A percentile compares a stretch with the other conserved stretches of the same genome.
phyloP scores from a whole-genome alignment of 2,329 filamentous ascomycete genomes.

The Cladosporium sp. region DNA sequence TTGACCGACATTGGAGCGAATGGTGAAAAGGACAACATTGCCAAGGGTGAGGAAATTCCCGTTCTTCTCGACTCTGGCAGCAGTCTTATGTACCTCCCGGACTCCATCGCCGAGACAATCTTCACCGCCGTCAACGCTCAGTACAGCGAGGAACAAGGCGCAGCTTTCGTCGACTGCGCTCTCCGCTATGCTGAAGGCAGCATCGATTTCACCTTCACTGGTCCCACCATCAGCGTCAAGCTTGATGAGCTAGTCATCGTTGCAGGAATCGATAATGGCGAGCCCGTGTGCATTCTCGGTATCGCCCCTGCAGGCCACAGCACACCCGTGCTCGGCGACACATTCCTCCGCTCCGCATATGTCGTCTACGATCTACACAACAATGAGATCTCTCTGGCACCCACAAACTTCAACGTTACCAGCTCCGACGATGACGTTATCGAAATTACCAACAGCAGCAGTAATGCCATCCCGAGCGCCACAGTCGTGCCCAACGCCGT shows the following conservation, averaged over 20 bases:
- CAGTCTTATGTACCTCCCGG: constrained; percentile 69
- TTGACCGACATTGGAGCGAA: constrained; percentile 50
- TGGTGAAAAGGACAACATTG: constrained; percentile 45
- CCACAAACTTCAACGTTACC: constrained; percentile 61
- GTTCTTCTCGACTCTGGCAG: constrained; percentile 74
- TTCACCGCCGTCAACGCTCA: constrained; percentile 44
- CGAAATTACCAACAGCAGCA: constrained; percentile 54
- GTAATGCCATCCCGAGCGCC: constrained; percentile 53
- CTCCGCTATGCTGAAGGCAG: constrained; percentile 50
- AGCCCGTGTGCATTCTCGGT: constrained; percentile 50
- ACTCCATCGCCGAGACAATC: constrained; percentile 53
- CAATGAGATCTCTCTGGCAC: constrained; percentile 62
- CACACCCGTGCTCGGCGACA: constrained; percentile 58
- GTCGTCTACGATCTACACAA: constrained; percentile 62
- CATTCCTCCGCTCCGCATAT: constrained; percentile 63
- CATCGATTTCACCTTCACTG: constrained; percentile 59
- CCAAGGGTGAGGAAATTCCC: constrained; percentile 45
- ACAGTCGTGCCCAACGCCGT: constrained; percentile 53
- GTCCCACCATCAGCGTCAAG: constrained; percentile 55
- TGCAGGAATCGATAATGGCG: constrained; percentile 43
- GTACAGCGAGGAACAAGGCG: constrained; percentile 43
- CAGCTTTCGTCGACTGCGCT: constrained; percentile 56
- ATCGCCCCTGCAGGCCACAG: constrained; percentile 53
- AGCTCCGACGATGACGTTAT: constrained; percentile 46
- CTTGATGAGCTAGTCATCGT: constrained; percentile 59